Base-by-base conservation (phyloP, 106 monocot genomes). In the Apostasia shenzhenica region DNA sequence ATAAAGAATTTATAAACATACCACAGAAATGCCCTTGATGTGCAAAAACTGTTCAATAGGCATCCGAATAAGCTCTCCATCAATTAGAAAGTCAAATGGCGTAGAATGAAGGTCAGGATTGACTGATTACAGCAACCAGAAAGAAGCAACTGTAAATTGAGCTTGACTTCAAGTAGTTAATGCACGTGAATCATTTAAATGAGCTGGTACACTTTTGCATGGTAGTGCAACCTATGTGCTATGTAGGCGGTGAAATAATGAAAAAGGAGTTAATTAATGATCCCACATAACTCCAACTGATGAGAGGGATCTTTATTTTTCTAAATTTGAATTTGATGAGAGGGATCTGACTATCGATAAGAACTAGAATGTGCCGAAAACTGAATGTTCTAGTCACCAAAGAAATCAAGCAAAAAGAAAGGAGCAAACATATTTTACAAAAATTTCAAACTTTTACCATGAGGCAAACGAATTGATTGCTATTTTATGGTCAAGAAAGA, bases 71-170 rank as follows among this genome's bases (percentile, higher is more conserved):
- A 97, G 86, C 79, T 97, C 92, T 3, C 95, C 95, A 67, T 81
- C 84, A 5, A 97, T 69, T 14, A 97, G 74, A 64, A 97, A 97
- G 63, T 97, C 95, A 65, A 97, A 92, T 3, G 95, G 89, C 65
- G 84, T 79, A 54, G 39, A 41, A 64, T 92, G 44, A 66, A 78
- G 69, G 8, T 87, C 92, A 8, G 72, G 9, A 37, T 77, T 62
- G 68, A 55, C 95, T 89, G 68, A n/a, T 63, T 40, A 72, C 45
- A 45, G 8, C 37, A 59, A 59, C 1, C 42, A 62, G 12, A 62
- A 44, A 13, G 45, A 44, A 62, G n/a, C 3, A 62, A 45, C 62
- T 13, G 13, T 59, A 40, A 59, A 37, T 7, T 41, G 38, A 45
- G 45, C 2, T 8, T 45, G 3, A 62, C 13, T 38, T 45, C 2